These are phyloP conservation scores for Chlorencoelia australis DNA, from an alignment of 2,329 filamentous ascomycete species.

Conservation along the genomic window DNA sequence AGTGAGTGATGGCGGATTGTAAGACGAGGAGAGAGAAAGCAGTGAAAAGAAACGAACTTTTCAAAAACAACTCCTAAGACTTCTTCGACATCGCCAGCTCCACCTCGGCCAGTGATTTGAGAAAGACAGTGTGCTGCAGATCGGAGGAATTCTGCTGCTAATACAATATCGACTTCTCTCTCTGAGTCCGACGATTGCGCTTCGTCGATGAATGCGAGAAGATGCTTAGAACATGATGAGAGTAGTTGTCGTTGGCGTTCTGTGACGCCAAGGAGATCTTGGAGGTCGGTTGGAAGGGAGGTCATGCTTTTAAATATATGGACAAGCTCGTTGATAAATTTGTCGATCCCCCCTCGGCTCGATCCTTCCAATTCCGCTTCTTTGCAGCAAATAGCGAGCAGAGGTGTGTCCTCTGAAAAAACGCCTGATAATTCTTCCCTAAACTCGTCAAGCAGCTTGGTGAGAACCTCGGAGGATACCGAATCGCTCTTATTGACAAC, in stretches of 20 bases:
- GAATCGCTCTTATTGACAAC: slow-evolving; percentile 55
- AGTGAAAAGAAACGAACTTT: slow-evolving; percentile 46
- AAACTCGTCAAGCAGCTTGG: slow-evolving; percentile 34
- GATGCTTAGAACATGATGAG: slow-evolving; percentile 57
- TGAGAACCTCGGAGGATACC: slow-evolving; percentile 29
- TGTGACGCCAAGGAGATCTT: slow-evolving; percentile 82
- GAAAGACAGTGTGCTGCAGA: slow-evolving; percentile 72
- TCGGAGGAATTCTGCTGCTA: slow-evolving; percentile 82
- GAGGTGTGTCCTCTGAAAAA: slow-evolving; percentile 27
- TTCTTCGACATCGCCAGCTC: slow-evolving; percentile 85
- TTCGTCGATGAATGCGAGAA: slow-evolving; percentile 63
- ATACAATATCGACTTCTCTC: slow-evolving; percentile 66
- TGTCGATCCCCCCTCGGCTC: slow-evolving; percentile 41
- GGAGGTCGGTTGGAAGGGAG: slow-evolving; percentile 56
- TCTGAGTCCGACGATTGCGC: slow-evolving; percentile 31
- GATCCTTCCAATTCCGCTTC: slow-evolving; percentile 33
- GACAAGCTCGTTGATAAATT: slow-evolving; percentile 47
- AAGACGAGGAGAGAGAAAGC: background rate
- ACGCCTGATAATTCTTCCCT: slow-evolving; percentile 23
- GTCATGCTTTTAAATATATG: slow-evolving; percentile 62
- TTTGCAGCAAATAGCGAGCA: slow-evolving; percentile 65
- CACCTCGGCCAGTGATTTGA: slow-evolving; percentile 77
- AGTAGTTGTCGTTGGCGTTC: slow-evolving; percentile 81
- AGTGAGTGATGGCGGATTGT: background rate
- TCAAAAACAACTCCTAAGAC: slow-evolving; percentile 95